Conservation (phyloP, 2,329 filamentous ascomycete species). For the Cladosporium sp. region DNA sequence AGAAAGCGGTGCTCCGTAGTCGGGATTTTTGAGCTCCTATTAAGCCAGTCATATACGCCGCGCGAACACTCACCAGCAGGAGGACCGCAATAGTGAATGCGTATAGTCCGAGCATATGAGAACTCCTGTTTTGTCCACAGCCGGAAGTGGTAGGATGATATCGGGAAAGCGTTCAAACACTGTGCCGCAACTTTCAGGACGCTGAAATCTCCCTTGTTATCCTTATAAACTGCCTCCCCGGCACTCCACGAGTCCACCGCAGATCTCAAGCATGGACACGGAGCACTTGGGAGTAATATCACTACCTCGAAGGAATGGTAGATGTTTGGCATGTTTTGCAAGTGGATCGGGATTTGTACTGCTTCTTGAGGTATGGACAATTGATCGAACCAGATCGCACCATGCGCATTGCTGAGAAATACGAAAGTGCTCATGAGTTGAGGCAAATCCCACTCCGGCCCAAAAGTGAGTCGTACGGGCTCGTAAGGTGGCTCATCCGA, state of each 20-base stretch:
- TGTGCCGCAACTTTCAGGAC: neutral
- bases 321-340: neutral
- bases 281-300: neutral
- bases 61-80: neutral
- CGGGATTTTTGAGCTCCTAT: neutral
- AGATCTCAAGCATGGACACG: neutral
- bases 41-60: neutral
- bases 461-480: neutral
- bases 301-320: neutral
- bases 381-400: neutral
- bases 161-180: neutral
- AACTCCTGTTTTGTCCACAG: constrained; percentile 1
- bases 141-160: neutral
- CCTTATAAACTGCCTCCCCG: neutral
- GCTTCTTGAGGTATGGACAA: neutral
- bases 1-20: neutral
- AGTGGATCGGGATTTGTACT: neutral
- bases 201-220: neutral
- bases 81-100: neutral
- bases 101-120: neutral
- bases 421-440: neutral
- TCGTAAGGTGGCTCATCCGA: neutral
- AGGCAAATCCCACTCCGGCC: neutral
- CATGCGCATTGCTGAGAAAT: neutral
- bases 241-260: neutral